Conservation (phyloP, 164 flowering plant genomes). For the Magnolia officinalis region DNA sequence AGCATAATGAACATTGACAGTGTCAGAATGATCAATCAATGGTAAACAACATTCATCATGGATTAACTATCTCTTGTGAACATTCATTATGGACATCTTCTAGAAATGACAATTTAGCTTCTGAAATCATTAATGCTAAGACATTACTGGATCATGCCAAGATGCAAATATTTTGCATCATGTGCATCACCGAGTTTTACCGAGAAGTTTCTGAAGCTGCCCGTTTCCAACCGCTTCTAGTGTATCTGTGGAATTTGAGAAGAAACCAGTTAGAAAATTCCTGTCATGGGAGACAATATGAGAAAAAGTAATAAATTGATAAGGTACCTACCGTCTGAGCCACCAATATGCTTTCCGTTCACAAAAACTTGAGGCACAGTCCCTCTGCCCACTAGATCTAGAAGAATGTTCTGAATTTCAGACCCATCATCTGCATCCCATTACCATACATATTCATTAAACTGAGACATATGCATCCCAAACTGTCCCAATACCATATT, state of each 20-base stretch:
- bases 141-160: background rate
- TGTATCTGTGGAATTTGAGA: constrained; percentile 50
- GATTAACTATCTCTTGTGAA: background rate
- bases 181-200: constrained; percentile 21
- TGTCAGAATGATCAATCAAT: background rate
- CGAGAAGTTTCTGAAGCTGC: constrained; percentile 62
- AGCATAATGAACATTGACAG: background rate
- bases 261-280: background rate
- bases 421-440: constrained; percentile 68
- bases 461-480: background rate
- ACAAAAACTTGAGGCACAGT: constrained; percentile 97
- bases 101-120: background rate
- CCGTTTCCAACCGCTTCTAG: constrained; percentile 52
- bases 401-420: constrained; percentile 72
- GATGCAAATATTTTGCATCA: background rate
- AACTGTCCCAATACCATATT: background rate
- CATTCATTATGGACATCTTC: background rate
- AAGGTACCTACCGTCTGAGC: constrained; percentile 70
- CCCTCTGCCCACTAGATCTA: constrained; percentile 68
- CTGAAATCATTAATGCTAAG: background rate
- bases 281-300: background rate
- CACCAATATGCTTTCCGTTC: constrained; percentile 93
- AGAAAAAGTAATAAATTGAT: background rate
- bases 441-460: background rate
- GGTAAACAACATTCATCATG: background rate